These are phyloP conservation scores for Fusarium fujikuroi DNA, from an alignment of 2,329 filamentous ascomycete genomes.

Conservation along the genomic window DNA sequence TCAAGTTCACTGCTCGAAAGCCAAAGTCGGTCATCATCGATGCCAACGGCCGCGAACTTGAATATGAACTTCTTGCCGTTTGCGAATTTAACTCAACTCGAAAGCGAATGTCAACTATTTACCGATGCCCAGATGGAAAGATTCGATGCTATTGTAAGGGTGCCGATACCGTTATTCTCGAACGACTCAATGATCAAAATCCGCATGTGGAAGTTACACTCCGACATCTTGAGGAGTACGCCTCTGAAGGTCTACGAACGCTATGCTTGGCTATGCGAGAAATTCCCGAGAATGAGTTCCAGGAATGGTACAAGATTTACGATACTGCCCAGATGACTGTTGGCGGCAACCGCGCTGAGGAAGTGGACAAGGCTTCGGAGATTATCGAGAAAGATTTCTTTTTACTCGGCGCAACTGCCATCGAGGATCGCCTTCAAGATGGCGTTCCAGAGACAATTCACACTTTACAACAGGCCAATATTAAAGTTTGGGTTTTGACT, in stretches of 20 bases:
- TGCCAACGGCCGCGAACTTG: constrained; percentile 74
- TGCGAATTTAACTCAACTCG: constrained; percentile 96
- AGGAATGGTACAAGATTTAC: constrained; percentile 86
- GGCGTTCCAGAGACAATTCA: constrained; percentile 98
- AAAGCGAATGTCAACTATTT: constrained; percentile 98
- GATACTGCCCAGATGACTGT: constrained; percentile 91
- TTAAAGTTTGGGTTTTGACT: constrained; percentile 98
- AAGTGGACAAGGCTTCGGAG: constrained; percentile 96
- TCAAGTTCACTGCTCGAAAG: constrained; percentile 90
- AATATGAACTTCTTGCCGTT: constrained; percentile 94
- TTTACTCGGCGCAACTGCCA: constrained; percentile 93
- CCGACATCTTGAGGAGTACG: constrained; percentile 97
- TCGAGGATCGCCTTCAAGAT: constrained; percentile 96
- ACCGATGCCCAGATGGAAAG: constrained; percentile 95
- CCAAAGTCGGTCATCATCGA: constrained; percentile 88
- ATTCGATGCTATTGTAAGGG: constrained; percentile 95
- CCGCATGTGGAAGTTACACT: constrained; percentile 90
- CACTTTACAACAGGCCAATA: constrained; percentile 93
- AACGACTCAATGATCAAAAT: constrained; percentile 85
- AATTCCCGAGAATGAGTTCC: constrained; percentile 87
- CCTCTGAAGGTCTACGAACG: constrained; percentile 93
- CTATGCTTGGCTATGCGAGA: constrained; percentile 96
- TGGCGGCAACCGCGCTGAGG: constrained; percentile 89
- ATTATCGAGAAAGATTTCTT: constrained; percentile 93
- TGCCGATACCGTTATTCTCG: constrained; percentile 96